phyloP scores from a whole-genome alignment of 306 rosid species.

The Inga laurina region DNA sequence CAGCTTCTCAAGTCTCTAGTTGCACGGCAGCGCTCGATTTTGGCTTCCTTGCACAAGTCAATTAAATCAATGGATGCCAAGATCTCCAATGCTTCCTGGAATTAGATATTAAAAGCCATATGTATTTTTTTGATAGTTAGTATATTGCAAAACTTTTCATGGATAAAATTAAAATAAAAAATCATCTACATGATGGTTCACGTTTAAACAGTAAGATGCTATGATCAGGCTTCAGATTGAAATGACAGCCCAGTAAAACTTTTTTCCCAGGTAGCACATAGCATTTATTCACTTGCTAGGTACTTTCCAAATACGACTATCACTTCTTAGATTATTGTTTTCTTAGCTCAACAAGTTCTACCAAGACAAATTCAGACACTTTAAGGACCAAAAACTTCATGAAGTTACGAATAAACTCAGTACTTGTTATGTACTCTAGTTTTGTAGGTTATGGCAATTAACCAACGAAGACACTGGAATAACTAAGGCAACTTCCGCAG shows the following conservation, averaged over 20 bases:
- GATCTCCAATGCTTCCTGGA: slow-evolving; percentile 85
- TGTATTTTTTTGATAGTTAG: slow-evolving; percentile 1
- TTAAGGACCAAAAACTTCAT: not conserved
- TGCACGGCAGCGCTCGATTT: slow-evolving; percentile 93
- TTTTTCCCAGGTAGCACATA: not conserved
- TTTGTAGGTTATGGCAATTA: slow-evolving; percentile 11
- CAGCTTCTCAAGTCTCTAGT: slow-evolving; percentile 98
- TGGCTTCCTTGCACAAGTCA: slow-evolving; percentile 92
- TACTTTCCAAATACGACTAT: not conserved
- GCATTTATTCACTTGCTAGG: not conserved
- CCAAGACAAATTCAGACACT: not conserved
- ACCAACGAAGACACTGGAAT: not conserved
- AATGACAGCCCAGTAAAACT: slow-evolving; percentile 15
- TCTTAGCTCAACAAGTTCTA: not conserved
- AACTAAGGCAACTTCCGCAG: not conserved
- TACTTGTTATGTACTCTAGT: not conserved
- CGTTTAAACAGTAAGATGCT: not conserved
- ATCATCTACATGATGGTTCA: not conserved
- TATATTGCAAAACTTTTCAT: not conserved
- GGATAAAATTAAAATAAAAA: slow-evolving; percentile 8
- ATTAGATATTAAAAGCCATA: slow-evolving; percentile 24
- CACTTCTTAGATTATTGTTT: not conserved
- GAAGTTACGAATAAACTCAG: slow-evolving; percentile 1
- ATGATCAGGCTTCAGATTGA: slow-evolving; percentile 3
- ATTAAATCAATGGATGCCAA: slow-evolving; percentile 84